Percentiles rank a stretch among this genome's conserved stretches.
Conservation (phyloP, 805 yeast species). For the Saccharomycopsis malanga region DNA sequence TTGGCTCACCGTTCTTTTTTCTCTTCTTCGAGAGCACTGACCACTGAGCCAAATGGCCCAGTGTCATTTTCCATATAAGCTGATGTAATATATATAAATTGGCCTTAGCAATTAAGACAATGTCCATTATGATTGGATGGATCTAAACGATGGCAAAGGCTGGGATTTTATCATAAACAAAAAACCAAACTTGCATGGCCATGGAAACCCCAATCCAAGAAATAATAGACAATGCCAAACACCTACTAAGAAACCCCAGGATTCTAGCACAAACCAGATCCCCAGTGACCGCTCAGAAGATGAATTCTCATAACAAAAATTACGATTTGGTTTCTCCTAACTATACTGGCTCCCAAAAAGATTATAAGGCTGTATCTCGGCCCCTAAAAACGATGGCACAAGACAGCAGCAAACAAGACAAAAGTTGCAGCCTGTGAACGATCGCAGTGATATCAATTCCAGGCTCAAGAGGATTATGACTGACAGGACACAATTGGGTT, state of each 20-base stretch:
- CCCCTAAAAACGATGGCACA: conserved; percentile 1
- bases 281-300: neutral
- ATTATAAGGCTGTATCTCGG: neutral
- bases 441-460: conserved; percentile 16
- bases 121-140: conserved; percentile 77
- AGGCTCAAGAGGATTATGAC: too few species aligned
- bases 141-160: conserved; percentile 69
- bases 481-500: too few species aligned
- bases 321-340: conserved; percentile 1
- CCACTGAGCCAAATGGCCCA: too few species aligned
- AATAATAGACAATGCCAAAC: conserved; percentile 27
- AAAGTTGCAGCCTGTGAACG: conserved; percentile 19
- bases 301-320: neutral
- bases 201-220: conserved; percentile 62
- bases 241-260: conserved; percentile 26
- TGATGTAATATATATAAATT: too few species aligned
- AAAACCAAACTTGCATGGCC: conserved; percentile 76
- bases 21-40: too few species aligned
- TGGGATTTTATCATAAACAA: conserved; percentile 74
- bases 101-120: conserved; percentile 57
- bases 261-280: conserved; percentile 19
- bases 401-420: conserved; percentile 25
- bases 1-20: too few species aligned
- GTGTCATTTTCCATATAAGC: too few species aligned
- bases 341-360: neutral